Evolutionary conservation across 1,284 basidiomycete species (phyloP), one percentile per base, ranked within the genome.

Genomic region (Rhodotorula mucilaginosa): DNA sequence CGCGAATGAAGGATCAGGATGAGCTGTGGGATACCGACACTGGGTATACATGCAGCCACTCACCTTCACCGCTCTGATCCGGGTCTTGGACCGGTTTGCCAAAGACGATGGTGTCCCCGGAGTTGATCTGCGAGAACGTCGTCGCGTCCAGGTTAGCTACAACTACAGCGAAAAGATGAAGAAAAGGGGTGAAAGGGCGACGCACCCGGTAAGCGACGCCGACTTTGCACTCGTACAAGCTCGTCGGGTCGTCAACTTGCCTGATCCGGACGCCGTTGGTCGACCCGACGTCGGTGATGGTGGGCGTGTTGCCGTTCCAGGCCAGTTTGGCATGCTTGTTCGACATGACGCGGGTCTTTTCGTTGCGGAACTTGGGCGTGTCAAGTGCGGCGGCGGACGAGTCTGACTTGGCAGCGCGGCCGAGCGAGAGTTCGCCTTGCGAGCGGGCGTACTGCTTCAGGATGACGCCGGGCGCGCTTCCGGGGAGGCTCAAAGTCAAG

Each of bases 301-400:
- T 48, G 39, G 64, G 49, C n/a, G 34, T 6, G n/a, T 46, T 64
- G 44, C 58, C 46, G 3, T 44, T n/a, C 70, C 70, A 72, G n/a
- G 31, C 48, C n/a, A 72, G 6, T 16, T 0, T 6, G 29, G 67
- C 64, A 49, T 72, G 67, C 21, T 7, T 18, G 31, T 47, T 49
- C n/a, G 64, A 66, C 70, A 72, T 72, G 51, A 72, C 70, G 57
- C 68, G 68, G 44, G 67, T 68, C 46, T 49, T 49, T 44, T 51
- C 47, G 13, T 29, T 57, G 44, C 70, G 60, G 62, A 72, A 67
- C 60, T 66, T 59, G n/a, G 60, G 60, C 29, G 49, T 31, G 29
- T 31, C 5, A 18, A 58, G 67, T 34, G 65, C 67, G 21, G 44
- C 21, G 3, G 64, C 64, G 23, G 52, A 44, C 13, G 46, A 7